Base-by-base conservation (phyloP, 2,329 filamentous ascomycete species). In the Alternaria sp. region DNA sequence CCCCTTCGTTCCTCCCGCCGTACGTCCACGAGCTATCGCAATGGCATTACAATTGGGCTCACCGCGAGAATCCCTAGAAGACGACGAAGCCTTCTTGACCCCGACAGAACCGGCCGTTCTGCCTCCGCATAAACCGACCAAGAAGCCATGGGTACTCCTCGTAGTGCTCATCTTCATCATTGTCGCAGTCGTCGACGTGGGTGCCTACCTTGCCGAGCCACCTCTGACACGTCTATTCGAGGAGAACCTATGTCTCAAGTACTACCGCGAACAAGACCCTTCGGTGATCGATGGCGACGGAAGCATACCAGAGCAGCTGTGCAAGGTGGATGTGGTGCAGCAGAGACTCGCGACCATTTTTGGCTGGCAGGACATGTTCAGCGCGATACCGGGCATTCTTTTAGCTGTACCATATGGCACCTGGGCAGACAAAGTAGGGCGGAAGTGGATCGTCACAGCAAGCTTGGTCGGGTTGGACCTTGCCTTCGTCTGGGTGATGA, bases 161-260 rank as follows among this genome's bases (percentile, higher is more conserved):
- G 64, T 71, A 11, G 53, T 67, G 13, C 71, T 84, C 12, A 78
- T 80, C 65, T 71, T 83, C 47, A 75, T 77, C 43, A 72, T 85
- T 23, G 78, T 85, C 63, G 71, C 78, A 32, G 79, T 85, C 25
- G 74, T 84, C 62, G 83, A 85, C 62, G 73, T 84, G 13, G 83
- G 83, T 26, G 76, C 80, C 10, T 81, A 80, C 62, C 81, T 85
- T 60, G 72, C 80, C 21, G 75, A 80, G 15, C 80, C 83, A 0
- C 83, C 84, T 4, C 79, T 80, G 67, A 84, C 82, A 7, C 81
- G 83, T 53, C 80, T 86, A 43, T 84, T 79, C 73, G 84, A 86
- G 67, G 78, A 81, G 21, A 84, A 85, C 54, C 78, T 83, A 32
- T 86, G 84, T 68, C 77, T 81, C 19, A 76, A 80, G 32, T 82